Base-by-base conservation (phyloP, 1,284 basidiomycete genomes). In the Trichosporon asahii region DNA sequence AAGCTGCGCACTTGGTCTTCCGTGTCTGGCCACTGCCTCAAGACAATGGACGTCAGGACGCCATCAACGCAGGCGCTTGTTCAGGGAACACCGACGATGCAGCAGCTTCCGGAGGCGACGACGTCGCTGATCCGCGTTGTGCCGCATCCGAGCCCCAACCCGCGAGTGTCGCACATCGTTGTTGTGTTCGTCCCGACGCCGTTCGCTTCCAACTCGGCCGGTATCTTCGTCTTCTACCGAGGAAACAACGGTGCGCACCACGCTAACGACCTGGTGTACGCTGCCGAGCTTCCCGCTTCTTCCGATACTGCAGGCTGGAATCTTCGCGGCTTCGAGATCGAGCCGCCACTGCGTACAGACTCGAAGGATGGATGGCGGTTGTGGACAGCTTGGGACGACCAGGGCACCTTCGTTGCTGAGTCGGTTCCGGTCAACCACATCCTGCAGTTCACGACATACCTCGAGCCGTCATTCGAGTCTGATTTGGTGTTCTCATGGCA, bases 1-100 rank as follows among this genome's bases (percentile, higher is more conserved):
- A 90, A 90, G 67, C 85, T 97, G 60, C 88, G 93, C 64, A 86
- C 92, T 55, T 98, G 94, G 94, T 78, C 78, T 31, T 44, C 73
- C 8, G 73, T 75, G 1, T 79, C 77, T 0, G 84, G 84, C 5
- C 64, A 75, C 2, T 81, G 79, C 68, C 73, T 84, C 25, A 79
- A 78, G 65, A 77, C 82, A 0, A 69, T 82, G 66, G 83, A 85
- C 61, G 75, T 84, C 9, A 70, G 78, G 37, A 69, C 76, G 2
- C 68, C 76, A 1, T 49, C 73, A 7, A 3, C 57, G 71, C 64
- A 70, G 64, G 29, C 70, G 14, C 61, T 69, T 27, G 44, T 46
- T 1, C 68, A 8, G 29, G 61, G 29, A 29, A 60, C n/a, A 15
- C 46, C 35, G 33, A 21, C 23, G 55, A 12, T 65, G 68, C 35